Percentiles rank a stretch among this genome's conserved stretches.
Conservation (phyloP, 805 yeast species). For the Zygoascus bituminiphila region DNA sequence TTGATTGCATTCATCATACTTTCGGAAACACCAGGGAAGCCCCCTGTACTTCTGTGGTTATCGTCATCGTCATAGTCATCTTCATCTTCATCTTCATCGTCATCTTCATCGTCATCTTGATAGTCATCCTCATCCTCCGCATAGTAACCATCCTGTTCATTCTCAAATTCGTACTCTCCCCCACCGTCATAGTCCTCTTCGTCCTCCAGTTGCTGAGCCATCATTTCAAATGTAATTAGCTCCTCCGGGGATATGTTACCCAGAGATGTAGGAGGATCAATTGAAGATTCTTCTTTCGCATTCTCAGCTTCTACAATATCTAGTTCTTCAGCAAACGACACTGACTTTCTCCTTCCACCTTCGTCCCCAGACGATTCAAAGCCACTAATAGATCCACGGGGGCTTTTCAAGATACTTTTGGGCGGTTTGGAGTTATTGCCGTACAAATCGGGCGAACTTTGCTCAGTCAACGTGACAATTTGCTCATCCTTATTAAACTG, state of each 20-base stretch:
- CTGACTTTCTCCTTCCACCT: neutral
- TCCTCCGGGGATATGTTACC: slow-evolving; percentile 14
- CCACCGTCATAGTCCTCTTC: slow-evolving; percentile 14
- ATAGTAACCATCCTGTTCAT: slow-evolving; percentile 44
- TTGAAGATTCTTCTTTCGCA: neutral
- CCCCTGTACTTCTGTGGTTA: slow-evolving; percentile 29
- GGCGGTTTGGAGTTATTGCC: neutral
- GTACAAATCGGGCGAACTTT: neutral
- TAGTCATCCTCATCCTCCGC: slow-evolving; percentile 38
- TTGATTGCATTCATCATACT: neutral
- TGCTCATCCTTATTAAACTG: neutral
- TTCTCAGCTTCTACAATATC: neutral
- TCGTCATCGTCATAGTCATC: slow-evolving; percentile 34
- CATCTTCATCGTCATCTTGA: slow-evolving; percentile 23
- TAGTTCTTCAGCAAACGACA: neutral
- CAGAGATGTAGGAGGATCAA: neutral
- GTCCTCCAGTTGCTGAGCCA: slow-evolving; percentile 16
- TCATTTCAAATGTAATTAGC: slow-evolving; percentile 24
- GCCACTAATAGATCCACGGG: neutral
- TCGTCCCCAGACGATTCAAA: neutral
- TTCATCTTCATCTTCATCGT: slow-evolving; percentile 35
- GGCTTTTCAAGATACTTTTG: neutral
- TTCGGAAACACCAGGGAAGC: slow-evolving; percentile 23
- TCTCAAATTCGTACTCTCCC: slow-evolving; percentile 30
- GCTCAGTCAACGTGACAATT: neutral